Conservation (phyloP, 495 filamentous ascomycete species). For the Xylaria curta region DNA sequence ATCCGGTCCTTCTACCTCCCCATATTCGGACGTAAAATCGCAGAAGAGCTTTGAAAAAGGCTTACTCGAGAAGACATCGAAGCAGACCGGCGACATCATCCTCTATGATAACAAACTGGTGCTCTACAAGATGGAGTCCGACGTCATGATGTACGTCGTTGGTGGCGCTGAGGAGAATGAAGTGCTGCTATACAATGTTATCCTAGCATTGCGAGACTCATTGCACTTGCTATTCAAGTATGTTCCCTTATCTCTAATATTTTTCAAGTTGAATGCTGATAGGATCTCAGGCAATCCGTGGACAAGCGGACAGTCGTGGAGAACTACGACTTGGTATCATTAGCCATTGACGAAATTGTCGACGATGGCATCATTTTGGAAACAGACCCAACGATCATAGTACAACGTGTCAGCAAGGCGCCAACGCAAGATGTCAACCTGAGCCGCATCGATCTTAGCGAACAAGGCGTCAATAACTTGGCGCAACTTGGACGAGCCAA, state of each 20-base stretch:
- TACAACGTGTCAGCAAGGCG: constrained; percentile 86
- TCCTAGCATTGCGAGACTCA: constrained; percentile 85
- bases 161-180: constrained; percentile 94
- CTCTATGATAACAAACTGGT: constrained; percentile 94
- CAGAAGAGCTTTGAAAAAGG: constrained; percentile 97
- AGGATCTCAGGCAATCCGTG: constrained; percentile 72
- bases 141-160: constrained; percentile 97
- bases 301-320: constrained; percentile 98
- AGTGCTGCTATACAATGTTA: constrained; percentile 91
- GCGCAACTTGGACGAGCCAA: constrained; percentile 96
- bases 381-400: constrained; percentile 91
- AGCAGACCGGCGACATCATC: constrained; percentile 93
- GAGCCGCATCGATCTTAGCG: constrained; percentile 91
- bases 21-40: constrained; percentile 88
- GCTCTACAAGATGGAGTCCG: constrained; percentile 96
- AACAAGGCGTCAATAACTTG: constrained; percentile 93
- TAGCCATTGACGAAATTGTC: constrained; percentile 94
- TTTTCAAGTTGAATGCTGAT: constrained; percentile 13
- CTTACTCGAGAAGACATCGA: constrained; percentile 92
- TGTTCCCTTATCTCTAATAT: constrained; percentile 33
- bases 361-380: constrained; percentile 98
- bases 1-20: constrained; percentile 56
- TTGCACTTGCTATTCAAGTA: constrained; percentile 93
- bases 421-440: constrained; percentile 91
- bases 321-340: constrained; percentile 91